phyloP scores from a whole-genome alignment of 495 filamentous ascomycete species.

The Xeromyces bisporus region DNA sequence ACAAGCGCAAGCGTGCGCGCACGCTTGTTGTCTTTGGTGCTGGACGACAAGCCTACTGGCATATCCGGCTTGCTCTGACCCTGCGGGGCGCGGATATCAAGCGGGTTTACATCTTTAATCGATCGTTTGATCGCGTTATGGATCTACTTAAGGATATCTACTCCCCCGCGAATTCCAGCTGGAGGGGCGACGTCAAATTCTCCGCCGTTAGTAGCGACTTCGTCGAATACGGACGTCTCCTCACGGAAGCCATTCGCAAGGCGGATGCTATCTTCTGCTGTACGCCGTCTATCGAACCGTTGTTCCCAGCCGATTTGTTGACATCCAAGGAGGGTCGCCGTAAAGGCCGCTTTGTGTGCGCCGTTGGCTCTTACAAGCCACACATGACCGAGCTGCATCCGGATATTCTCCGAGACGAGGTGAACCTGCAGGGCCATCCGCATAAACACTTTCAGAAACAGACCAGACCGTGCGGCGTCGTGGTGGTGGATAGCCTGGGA shows the following conservation, averaged over 20 bases:
- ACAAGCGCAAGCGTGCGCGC: conserved; percentile 48
- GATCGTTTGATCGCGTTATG: conserved; percentile 44
- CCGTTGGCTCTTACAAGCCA: conserved; percentile 68
- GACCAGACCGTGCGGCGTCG: conserved; percentile 50
- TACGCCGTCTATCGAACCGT: conserved; percentile 41
- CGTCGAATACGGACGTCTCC: conserved; percentile 48
- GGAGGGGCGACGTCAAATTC: conserved; percentile 47
- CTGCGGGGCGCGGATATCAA: conserved; percentile 55
- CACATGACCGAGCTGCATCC: conserved; percentile 76
- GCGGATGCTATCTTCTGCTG: conserved; percentile 72
- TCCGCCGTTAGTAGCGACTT: conserved; percentile 54
- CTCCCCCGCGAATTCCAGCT: conserved; percentile 26
- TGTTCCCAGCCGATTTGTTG: conserved; percentile 47
- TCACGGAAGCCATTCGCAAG: conserved; percentile 47
- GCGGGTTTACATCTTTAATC: conserved; percentile 64
- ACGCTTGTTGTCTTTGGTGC: conserved; percentile 76
- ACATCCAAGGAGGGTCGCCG: conserved; percentile 50
- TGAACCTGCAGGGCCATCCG: conserved; percentile 31
- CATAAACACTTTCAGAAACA: conserved; percentile 53
- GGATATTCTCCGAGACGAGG: conserved; percentile 55
- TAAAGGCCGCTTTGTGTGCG: conserved; percentile 62
- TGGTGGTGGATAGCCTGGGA: conserved; percentile 70
- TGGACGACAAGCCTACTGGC: conserved; percentile 87
- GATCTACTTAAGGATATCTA: conserved; percentile 41
- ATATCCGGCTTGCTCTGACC: conserved; percentile 64